phyloP scores from a whole-genome alignment of 1,139 yeast genomes.

The Pichia sp. region DNA sequence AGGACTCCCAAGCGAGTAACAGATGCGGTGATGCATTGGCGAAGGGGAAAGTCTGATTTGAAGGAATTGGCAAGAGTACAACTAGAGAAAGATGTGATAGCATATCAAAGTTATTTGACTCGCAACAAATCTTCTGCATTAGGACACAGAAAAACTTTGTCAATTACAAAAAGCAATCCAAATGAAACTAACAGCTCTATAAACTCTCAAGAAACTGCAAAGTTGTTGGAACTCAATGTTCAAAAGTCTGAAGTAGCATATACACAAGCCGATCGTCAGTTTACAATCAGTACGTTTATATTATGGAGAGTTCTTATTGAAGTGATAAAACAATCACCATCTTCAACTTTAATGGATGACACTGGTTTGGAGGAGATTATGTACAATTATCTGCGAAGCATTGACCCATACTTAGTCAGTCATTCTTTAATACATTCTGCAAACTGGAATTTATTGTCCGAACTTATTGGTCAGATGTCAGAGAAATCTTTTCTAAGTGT shows the following conservation, averaged over 20 bases:
- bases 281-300: constrained; percentile 79
- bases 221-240: constrained; percentile 35
- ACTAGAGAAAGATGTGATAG: constrained; percentile 38
- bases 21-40: constrained; percentile 97
- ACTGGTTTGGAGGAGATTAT: constrained; percentile 87
- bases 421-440: constrained; percentile 75
- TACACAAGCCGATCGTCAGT: constrained; percentile 78
- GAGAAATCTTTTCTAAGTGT: constrained; percentile 75
- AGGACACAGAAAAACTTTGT: constrained; percentile 18
- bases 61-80: constrained; percentile 69
- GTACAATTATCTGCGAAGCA: constrained; percentile 79
- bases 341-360: constrained; percentile 66
- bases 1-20: constrained; percentile 92
- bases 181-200: constrained; percentile 8
- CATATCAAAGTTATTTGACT: constrained; percentile 22
- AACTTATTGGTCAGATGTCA: constrained; percentile 85
- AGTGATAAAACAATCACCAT: constrained; percentile 80
- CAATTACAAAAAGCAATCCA: constrained; percentile 15
- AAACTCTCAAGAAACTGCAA: constrained; percentile 6
- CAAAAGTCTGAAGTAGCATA: constrained; percentile 61
- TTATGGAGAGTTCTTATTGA: constrained; percentile 91
- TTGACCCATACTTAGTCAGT: constrained; percentile 66
- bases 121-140: constrained; percentile 1
- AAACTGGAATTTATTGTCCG: constrained; percentile 91
- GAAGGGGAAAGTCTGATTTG: constrained; percentile 83